These are phyloP conservation scores for Globisporangium yorkense DNA, from an alignment of 352 stramenopile genomes.

Conservation along the genomic window DNA sequence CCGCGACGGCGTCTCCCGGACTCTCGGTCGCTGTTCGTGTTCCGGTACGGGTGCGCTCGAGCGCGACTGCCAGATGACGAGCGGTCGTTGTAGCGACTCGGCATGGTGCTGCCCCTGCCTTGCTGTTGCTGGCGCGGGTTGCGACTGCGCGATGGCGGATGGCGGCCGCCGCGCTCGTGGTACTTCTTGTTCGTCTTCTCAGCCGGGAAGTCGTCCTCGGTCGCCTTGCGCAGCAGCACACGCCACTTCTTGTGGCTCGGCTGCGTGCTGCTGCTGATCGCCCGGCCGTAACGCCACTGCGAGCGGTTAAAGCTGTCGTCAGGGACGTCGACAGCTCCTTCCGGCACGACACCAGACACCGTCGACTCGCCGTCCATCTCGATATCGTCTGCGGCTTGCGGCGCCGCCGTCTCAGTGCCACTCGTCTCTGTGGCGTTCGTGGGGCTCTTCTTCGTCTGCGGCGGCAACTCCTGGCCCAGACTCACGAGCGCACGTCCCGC, in stretches of 20 bases:
- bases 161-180: constrained; percentile 34
- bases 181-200: constrained; percentile 76
- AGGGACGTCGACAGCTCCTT: constrained; percentile 21
- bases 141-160: constrained; percentile 15
- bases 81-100: constrained; percentile 19
- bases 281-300: constrained; percentile 44
- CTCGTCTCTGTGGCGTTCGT: neutral
- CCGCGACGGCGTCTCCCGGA: constrained; percentile 4
- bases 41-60: constrained; percentile 39
- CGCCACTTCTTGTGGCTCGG: constrained; percentile 59
- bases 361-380: constrained; percentile 46
- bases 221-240: constrained; percentile 62
- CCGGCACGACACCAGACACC: too few species aligned
- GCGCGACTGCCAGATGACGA: constrained; percentile 16
- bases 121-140: constrained; percentile 15
- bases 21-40: constrained; percentile 17
- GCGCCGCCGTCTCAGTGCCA: neutral
- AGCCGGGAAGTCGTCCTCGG: constrained; percentile 67
- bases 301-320: constrained; percentile 63
- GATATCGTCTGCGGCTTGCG: constrained; percentile 29
- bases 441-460: constrained; percentile 25
- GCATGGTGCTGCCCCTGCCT: constrained; percentile 18
- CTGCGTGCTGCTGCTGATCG: constrained; percentile 51
- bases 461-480: constrained; percentile 39
- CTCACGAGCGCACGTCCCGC: constrained; percentile 57